Conservation (phyloP, 78 protist genomes). For the Dictyostelium firmibasis region DNA sequence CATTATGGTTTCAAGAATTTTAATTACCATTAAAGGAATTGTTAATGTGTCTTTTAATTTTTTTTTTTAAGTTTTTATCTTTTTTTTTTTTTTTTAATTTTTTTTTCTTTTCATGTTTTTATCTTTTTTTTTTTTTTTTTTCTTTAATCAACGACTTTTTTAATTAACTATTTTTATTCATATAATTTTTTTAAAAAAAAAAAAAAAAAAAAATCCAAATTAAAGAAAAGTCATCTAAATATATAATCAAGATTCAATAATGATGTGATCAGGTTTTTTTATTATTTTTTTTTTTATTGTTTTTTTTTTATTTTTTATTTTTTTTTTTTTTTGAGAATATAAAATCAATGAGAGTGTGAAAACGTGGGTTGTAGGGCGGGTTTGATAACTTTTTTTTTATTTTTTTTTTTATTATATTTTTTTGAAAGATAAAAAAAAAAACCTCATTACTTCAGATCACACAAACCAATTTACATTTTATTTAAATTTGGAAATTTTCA, state of each 20-base stretch:
- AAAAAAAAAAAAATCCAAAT: background rate
- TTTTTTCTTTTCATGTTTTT: background rate
- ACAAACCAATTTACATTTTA: background rate
- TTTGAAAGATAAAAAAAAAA: too few species aligned
- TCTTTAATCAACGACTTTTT: background rate
- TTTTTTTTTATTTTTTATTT: background rate
- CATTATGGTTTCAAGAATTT: background rate
- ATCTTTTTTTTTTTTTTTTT: too few species aligned
- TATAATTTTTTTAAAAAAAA: background rate
- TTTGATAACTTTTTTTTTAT: background rate
- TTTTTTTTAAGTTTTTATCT: background rate
- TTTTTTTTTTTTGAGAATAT: too few species aligned
- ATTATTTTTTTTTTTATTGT: background rate
- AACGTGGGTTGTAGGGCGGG: background rate
- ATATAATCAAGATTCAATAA: background rate
- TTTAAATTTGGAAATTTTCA: background rate
- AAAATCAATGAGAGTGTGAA: background rate
- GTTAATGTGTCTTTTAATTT: background rate
- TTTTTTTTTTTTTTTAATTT: too few species aligned
- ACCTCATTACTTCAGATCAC: background rate
- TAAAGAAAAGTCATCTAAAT: background rate
- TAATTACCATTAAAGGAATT: background rate
- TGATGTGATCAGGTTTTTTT: background rate
- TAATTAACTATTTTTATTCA: background rate
- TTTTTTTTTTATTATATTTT: background rate